phyloP scores from a whole-genome alignment of 306 rosid species.

The Cercis canadensis region DNA sequence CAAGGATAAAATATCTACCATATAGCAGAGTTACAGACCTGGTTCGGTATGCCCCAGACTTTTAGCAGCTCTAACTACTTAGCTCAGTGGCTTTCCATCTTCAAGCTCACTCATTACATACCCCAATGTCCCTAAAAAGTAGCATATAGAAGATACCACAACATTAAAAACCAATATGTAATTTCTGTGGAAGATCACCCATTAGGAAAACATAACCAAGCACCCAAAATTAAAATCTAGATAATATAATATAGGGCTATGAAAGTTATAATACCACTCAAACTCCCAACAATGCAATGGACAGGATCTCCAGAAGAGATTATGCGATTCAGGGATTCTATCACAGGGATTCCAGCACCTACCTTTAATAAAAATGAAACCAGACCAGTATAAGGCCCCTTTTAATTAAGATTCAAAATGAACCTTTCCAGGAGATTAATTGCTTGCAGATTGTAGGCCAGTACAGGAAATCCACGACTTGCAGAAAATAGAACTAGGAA shows the following conservation, averaged over 20 bases:
- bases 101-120: slow-evolving; percentile 90
- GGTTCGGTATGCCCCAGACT: slow-evolving; percentile 95
- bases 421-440: slow-evolving; percentile 3
- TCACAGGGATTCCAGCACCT: slow-evolving; percentile 98
- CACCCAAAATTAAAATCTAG: slow-evolving; percentile 12
- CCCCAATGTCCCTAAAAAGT: slow-evolving; percentile 83
- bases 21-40: slow-evolving; percentile 52
- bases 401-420: background rate
- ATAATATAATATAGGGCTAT: background rate
- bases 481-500: slow-evolving; percentile 13
- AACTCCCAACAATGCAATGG: slow-evolving; percentile 79
- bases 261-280: slow-evolving; percentile 71
- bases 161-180: slow-evolving; percentile 23
- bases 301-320: slow-evolving; percentile 83
- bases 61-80: slow-evolving; percentile 88
- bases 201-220: slow-evolving; percentile 14
- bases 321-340: slow-evolving; percentile 80
- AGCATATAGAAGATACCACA: slow-evolving; percentile 26
- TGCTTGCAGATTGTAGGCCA: slow-evolving; percentile 16
- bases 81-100: slow-evolving; percentile 89
- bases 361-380: slow-evolving; percentile 59
- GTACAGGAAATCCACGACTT: slow-evolving; percentile 24
- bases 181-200: slow-evolving; percentile 9
- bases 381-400: slow-evolving; percentile 30
- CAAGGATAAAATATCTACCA: slow-evolving; percentile 20